phyloP scores from a whole-genome alignment of 495 filamentous ascomycete species.

The Aspergillus mulundensis region DNA sequence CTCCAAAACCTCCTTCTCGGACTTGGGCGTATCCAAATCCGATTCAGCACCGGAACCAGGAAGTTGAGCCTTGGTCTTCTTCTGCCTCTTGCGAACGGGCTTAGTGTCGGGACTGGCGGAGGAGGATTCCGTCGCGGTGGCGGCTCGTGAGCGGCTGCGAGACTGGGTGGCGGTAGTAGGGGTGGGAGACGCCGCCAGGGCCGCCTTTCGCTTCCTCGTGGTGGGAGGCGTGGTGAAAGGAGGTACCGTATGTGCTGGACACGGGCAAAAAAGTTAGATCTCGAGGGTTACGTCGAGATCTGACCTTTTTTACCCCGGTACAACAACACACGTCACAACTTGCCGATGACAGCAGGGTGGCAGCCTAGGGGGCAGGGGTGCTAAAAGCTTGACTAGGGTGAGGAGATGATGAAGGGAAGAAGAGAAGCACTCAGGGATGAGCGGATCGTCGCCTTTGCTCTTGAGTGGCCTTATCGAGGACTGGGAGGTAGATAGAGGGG shows the following conservation, averaged over 20 bases:
- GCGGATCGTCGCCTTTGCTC: constrained; percentile 10
- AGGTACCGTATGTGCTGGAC: constrained; percentile 20
- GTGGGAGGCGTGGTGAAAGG: constrained; percentile 60
- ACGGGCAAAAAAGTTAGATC: constrained; percentile 17
- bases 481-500: background rate
- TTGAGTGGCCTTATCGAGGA: constrained; percentile 10
- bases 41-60: constrained; percentile 1
- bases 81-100: constrained; percentile 16
- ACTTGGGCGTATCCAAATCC: constrained; percentile 4
- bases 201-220: constrained; percentile 89
- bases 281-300: constrained; percentile 21
- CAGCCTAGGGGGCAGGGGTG: background rate
- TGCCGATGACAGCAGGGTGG: constrained; percentile 10
- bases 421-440: constrained; percentile 6
- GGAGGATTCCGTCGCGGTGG: constrained; percentile 22
- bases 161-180: constrained; percentile 35
- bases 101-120: constrained; percentile 6
- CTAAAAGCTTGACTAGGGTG: background rate
- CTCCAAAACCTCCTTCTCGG: constrained; percentile 5
- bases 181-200: constrained; percentile 58
- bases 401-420: background rate
- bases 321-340: constrained; percentile 28
- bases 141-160: constrained; percentile 22
- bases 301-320: constrained; percentile 16
- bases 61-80: constrained; percentile 1